Base-by-base conservation (phyloP, 2,329 filamentous ascomycete species). In the Tolypocladium capitatum region DNA sequence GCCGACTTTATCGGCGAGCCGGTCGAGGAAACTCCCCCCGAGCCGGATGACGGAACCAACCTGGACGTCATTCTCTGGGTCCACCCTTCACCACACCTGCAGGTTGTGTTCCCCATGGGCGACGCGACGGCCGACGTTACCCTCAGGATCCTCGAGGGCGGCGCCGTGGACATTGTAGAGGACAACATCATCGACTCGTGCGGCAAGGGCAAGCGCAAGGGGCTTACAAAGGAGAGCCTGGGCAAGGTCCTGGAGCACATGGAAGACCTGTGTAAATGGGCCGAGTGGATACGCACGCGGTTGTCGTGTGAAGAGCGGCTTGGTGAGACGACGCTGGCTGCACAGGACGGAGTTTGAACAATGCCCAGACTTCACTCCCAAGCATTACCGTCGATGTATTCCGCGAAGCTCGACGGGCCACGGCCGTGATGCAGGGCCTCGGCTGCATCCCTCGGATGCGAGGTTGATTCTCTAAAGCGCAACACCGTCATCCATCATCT, bases 141-240 rank as follows among this genome's bases (percentile, higher is more conserved):
- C 27, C 56, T 85, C 13, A 76, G 79, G 54, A 73, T 86, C 18
- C 68, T 75, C 20, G 68, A 74, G 33, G 80, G 82, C 48, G 82
- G 75, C 5, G 68, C 74, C 14, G 70, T 85, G 4, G 68, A 74
- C 18, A 68, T 86, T 33, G 63, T 72, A 3, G 72, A 76, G 24
- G 77, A 84, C 54, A 82, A 83, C 52, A 58, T 69, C 16, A 53
- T 67, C 16, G 48, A 51, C 3, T 53, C 49, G 1, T 52, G 53
- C 7, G 49, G 43, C 0, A 52, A 48, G n/a, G 46, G 46, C 36
- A 61, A 60, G 33, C 57, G 57, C 6, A 64, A 63, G 48, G 57
- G 58, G 45, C 54, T 73, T 14, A 64, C 60, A 14, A 62, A 63
- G 21, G 65, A 69, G 50, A 67, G 70, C 41, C 57, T 77, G 43